Percentiles rank a stretch among this genome's conserved stretches.
These are phyloP conservation scores for Suillus hirtellus DNA, from an alignment of 768 basidiomycete genomes.

Conservation along the genomic window DNA sequence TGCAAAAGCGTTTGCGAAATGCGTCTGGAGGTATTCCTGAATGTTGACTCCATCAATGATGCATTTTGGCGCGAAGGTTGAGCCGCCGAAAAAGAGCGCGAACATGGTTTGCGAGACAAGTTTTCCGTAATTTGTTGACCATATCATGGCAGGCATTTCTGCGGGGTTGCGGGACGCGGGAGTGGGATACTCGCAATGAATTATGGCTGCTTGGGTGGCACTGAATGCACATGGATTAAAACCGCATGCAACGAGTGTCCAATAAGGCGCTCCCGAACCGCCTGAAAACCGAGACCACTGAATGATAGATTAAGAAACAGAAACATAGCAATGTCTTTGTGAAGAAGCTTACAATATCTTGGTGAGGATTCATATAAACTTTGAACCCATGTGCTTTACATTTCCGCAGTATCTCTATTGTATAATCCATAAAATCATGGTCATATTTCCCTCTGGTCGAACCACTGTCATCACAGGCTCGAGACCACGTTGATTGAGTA, in stretches of 20 bases:
- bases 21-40: conserved; percentile 82
- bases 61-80: conserved; percentile 88
- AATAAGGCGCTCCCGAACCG: conserved; percentile 92
- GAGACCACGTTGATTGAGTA: conserved; percentile 23
- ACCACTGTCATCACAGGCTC: conserved; percentile 4
- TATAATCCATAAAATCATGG: conserved; percentile 90
- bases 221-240: conserved; percentile 85
- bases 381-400: conserved; percentile 91
- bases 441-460: conserved; percentile 80
- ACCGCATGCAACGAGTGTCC: conserved; percentile 90
- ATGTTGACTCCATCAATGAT: conserved; percentile 90
- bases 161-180: conserved; percentile 61
- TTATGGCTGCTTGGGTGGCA: conserved; percentile 78
- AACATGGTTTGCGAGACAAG: conserved; percentile 87
- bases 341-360: conserved; percentile 72
- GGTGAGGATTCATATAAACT: conserved; percentile 94
- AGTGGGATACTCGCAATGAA: conserved; percentile 87
- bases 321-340: neutral
- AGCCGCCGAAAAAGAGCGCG: conserved; percentile 93
- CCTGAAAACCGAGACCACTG: conserved; percentile 96
- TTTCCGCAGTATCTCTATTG: conserved; percentile 80
- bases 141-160: conserved; percentile 88
- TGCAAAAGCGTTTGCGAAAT: conserved; percentile 76
- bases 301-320: neutral
- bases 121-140: conserved; percentile 94